phyloP scores from a whole-genome alignment of 768 basidiomycete genomes.

The Boletellus ananiceps region DNA sequence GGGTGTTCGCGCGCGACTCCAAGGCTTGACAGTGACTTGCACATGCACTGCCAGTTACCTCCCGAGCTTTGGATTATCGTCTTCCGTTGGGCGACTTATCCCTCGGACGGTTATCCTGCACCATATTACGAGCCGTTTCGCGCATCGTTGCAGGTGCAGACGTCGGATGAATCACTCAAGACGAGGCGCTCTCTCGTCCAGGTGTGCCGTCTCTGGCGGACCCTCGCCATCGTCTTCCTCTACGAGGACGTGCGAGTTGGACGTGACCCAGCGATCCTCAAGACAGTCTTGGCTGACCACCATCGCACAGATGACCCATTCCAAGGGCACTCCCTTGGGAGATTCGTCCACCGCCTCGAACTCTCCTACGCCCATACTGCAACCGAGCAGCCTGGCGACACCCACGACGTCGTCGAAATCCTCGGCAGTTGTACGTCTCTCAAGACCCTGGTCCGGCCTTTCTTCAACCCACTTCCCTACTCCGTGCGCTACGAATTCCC shows the following conservation, averaged over 20 bases:
- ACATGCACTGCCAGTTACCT: slow-evolving; percentile 32
- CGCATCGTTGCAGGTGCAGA: slow-evolving; percentile 23
- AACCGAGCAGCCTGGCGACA: slow-evolving; percentile 31
- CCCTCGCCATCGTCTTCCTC: slow-evolving; percentile 41
- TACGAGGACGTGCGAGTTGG: slow-evolving; percentile 52
- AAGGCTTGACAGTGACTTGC: background rate
- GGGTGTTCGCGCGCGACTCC: slow-evolving; percentile 8
- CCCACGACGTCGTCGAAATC: slow-evolving; percentile 41
- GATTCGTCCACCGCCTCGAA: slow-evolving; percentile 50
- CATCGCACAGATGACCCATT: slow-evolving; percentile 4
- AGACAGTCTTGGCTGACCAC: slow-evolving; percentile 25
- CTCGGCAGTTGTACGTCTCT: slow-evolving; percentile 46
- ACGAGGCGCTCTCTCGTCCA: slow-evolving; percentile 42
- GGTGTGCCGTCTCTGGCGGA: slow-evolving; percentile 58
- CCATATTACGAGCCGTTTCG: slow-evolving; percentile 48
- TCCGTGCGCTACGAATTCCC: slow-evolving; percentile 50
- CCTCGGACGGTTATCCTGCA: slow-evolving; percentile 25
- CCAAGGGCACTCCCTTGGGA: slow-evolving; percentile 23
- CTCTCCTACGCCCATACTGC: slow-evolving; percentile 55
- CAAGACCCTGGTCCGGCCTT: slow-evolving; percentile 53
- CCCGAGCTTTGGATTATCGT: slow-evolving; percentile 54
- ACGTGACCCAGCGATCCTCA: slow-evolving; percentile 29
- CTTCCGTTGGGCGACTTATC: slow-evolving; percentile 40
- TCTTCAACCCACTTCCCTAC: slow-evolving; percentile 15
- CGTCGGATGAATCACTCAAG: slow-evolving; percentile 28